Base-by-base conservation (phyloP, 495 filamentous ascomycete species). In the Neurospora intermedia region DNA sequence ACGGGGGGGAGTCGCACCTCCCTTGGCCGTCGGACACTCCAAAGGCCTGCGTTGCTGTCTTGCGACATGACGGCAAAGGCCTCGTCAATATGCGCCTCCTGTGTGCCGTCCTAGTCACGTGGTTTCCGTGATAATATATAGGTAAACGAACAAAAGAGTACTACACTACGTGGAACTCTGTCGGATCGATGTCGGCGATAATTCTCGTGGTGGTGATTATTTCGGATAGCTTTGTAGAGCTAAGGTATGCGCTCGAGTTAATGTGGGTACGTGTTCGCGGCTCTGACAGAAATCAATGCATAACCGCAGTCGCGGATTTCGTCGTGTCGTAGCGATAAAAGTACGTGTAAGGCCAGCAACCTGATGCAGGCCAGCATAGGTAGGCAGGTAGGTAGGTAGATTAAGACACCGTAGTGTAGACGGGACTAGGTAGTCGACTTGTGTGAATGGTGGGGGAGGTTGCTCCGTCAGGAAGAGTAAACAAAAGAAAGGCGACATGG, bases 21-120 rank as follows among this genome's bases (percentile, higher is more conserved):
- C 84, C 91, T 85, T 71, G 91, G 88, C 74, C 90, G 87, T 79
- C 88, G 90, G 75, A 92, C 90, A 77, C 90, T 92, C 85, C 91
- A 92, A 74, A 91, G 83, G 54, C 88, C 89, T 76, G 90, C 54
- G 27, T 66, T 66, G 54, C 54, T 88, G 75, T 93, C 91, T 83
- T 93, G 91, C 83, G 91, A 91, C 91, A 93, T 93, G 76, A 59
- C 86, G 81, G 69, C 38, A 18, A 66, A 66, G 54, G 54, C 54
- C 54, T 66, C 27, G 27, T 66, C 54, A 35, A 62, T 35, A 1
- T 62, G 54, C 54, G 23, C 54, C 23, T 62, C 11, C 16, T 27
- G 35, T 62, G 6, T 35, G 54, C 54, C 27, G 54, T 66, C 54
- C 31, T 38, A 8, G 27, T 66, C 31, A 15, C 54, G 54, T 31